A percentile compares a stretch with the other conserved stretches of the same genome.
Conservation (phyloP, 176 grass and related monocot species). For the Pontederia crassipes region DNA sequence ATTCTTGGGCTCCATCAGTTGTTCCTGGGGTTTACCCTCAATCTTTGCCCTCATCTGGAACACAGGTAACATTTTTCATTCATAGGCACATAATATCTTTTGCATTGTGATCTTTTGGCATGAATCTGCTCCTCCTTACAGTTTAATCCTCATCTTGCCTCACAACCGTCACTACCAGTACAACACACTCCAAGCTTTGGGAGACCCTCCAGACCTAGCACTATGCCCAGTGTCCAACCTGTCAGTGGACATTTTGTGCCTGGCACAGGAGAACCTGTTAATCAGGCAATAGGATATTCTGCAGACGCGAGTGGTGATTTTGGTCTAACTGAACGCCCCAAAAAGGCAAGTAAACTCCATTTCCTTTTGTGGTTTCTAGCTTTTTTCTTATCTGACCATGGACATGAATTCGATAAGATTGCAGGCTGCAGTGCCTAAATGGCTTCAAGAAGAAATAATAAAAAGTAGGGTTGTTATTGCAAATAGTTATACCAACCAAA, state of each 20-base stretch:
- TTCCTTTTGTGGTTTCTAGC: constrained; percentile 7
- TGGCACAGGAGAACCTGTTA: constrained; percentile 29
- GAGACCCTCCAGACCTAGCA: constrained; percentile 38
- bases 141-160: constrained; percentile 45
- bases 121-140: constrained; percentile 29
- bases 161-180: constrained; percentile 12
- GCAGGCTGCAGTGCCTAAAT: constrained; percentile 85
- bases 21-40: constrained; percentile 39
- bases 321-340: constrained; percentile 51
- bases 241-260: constrained; percentile 47
- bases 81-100: background rate
- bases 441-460: constrained; percentile 95
- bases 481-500: constrained; percentile 26
- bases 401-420: constrained; percentile 10
- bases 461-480: constrained; percentile 60
- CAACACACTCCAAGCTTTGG: constrained; percentile 42
- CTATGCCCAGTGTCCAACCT: constrained; percentile 33
- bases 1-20: constrained; percentile 60
- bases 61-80: constrained; percentile 34
- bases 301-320: constrained; percentile 42
- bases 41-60: constrained; percentile 34
- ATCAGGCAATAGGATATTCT: constrained; percentile 37
- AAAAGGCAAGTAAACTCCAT: constrained; percentile 48
- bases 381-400: constrained; percentile 14
- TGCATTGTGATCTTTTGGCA: constrained; percentile 5